These are phyloP conservation scores for Meyerozyma sp. DNA, from an alignment of 1,139 yeast species.

Conservation along the genomic window DNA sequence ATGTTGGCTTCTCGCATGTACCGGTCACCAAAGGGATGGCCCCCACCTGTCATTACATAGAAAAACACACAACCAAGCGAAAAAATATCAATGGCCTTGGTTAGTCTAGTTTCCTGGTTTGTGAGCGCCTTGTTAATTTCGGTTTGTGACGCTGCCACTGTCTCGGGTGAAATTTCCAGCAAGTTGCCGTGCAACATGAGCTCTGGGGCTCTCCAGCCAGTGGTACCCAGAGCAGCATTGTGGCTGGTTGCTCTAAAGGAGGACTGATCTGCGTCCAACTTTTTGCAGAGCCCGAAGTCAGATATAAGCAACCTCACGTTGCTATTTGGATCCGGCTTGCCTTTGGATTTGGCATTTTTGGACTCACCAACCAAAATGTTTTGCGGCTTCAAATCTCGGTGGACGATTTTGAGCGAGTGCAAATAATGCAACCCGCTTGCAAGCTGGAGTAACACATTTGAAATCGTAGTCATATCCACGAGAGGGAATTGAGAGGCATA, in stretches of 20 bases:
- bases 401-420: conserved; percentile 89
- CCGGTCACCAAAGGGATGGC: conserved; percentile 93
- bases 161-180: conserved; percentile 36
- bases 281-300: conserved; percentile 93
- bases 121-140: conserved; percentile 6
- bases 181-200: conserved; percentile 47
- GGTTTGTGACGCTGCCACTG: conserved; percentile 23
- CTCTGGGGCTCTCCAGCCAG: conserved; percentile 99
- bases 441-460: conserved; percentile 66
- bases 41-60: conserved; percentile 77
- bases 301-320: conserved; percentile 70
- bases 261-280: conserved; percentile 85
- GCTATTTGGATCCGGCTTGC: conserved; percentile 7
- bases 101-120: conserved; percentile 43
- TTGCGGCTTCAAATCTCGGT: conserved; percentile 94
- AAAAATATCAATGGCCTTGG: conserved; percentile 90
- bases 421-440: conserved; percentile 82
- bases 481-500: conserved; percentile 5
- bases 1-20: conserved; percentile 87
- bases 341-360: conserved; percentile 21
- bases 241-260: conserved; percentile 90
- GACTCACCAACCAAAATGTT: conserved; percentile 83
- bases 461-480: conserved; percentile 23
- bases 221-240: conserved; percentile 87
- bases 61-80: conserved; percentile 92